Evolutionary conservation across 805 yeast genomes (phyloP), one percentile per base, ranked within the genome.

Genomic region (Lipomyces starkeyi): DNA sequence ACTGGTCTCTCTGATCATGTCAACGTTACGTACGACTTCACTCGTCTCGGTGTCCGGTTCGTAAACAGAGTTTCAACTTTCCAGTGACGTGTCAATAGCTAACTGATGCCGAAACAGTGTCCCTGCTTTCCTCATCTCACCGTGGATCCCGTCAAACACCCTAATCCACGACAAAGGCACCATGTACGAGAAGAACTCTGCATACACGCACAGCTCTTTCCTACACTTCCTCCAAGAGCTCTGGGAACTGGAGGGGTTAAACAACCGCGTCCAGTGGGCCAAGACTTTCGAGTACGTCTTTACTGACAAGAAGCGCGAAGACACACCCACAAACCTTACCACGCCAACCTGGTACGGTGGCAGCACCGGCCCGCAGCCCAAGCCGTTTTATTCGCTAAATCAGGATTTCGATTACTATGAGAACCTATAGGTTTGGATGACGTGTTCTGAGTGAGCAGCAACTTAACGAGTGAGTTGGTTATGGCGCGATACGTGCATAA

Each of bases 251-350:
- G 61, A 58, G 6, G 61, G 61, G 3, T 32, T 58, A n/a, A 58
- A 58, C 62, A 58, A 58, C 61, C 61, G 61, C 8, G 61, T 58
- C 13, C 61, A 58, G 61, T 58, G 61, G 61, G 61, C 61, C 20
- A 58, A 58, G 11, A 58, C 61, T 43, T 58, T 58, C 62, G 61
- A 58, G 9, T 40, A 58, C 13, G 54, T 58, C 2, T 58, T 58
- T 3, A 35, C 62, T 2, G 9, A 22, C 54, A 2, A 58, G 9
- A 25, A 25, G 62, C 43, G 56, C 54, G 35, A 17, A 11, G 25
- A 58, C 43, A 40, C 61, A 2, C 61, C 61, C 9, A 35, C 62
- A 14, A 58, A 58, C 8, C 20, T 58, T 5, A 14, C 61, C n/a
- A 40, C 56, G 32, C 61, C 61, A 32, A n/a, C 7, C 37, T 58